Evolutionary conservation across 106 monocot species (phyloP).

Genomic region (Apostasia ramifera): DNA sequence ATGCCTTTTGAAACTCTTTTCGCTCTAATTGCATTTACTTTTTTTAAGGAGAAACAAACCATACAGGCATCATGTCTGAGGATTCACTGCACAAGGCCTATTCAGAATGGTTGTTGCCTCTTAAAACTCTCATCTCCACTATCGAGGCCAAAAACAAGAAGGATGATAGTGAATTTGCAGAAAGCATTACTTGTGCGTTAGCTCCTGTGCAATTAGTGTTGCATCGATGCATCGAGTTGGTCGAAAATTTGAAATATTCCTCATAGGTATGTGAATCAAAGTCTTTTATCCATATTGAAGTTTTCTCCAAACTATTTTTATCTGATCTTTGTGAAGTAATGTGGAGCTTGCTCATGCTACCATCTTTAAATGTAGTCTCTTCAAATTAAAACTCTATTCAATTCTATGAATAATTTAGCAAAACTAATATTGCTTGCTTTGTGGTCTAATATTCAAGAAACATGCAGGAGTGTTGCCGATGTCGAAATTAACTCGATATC

Average conservation of each 20-base stretch:
- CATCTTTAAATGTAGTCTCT: too few species aligned
- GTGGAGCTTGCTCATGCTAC: too few species aligned
- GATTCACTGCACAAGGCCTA: slow-evolving; percentile 48
- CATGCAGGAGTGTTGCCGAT: too few species aligned
- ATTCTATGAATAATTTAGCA: too few species aligned
- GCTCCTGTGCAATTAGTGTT: slow-evolving; percentile 77
- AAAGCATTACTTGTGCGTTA: slow-evolving; percentile 41
- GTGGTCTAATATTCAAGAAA: too few species aligned
- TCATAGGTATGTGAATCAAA: too few species aligned
- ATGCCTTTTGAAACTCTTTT: neutral
- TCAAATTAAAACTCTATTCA: too few species aligned
- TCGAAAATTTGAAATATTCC: slow-evolving; percentile 30
- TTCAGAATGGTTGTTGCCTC: slow-evolving; percentile 83
- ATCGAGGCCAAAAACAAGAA: slow-evolving; percentile 44
- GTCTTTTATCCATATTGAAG: too few species aligned
- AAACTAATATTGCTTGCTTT: too few species aligned
- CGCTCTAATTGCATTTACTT: neutral
- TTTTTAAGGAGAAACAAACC: slow-evolving; percentile 45
- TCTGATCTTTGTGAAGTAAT: too few species aligned
- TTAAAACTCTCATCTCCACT: slow-evolving; percentile 43
- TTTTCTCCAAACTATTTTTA: too few species aligned
- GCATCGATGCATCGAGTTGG: slow-evolving; percentile 81
- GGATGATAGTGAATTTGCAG: slow-evolving; percentile 24
- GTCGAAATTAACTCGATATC: too few species aligned
- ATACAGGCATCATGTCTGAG: slow-evolving; percentile 31